phyloP scores from a whole-genome alignment of 208 protist species.

The Vickermania ingenoplastis region DNA sequence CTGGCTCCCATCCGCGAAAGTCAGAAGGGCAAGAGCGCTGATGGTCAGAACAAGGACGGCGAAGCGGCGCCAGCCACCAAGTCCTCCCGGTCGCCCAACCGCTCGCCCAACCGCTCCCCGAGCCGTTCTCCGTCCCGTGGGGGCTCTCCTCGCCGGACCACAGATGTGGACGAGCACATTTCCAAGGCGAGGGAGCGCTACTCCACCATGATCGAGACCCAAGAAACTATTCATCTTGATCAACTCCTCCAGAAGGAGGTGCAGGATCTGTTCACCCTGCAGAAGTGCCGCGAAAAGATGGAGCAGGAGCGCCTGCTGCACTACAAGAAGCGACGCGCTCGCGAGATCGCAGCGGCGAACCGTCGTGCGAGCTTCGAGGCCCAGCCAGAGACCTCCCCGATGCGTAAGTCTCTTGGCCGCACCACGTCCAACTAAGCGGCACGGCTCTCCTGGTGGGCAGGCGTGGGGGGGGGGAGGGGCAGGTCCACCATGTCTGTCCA shows the following conservation, averaged over 20 bases:
- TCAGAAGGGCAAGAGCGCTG: slow-evolving; percentile 1
- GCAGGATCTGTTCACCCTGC: background rate
- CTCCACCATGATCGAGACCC: background rate
- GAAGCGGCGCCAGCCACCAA: background rate
- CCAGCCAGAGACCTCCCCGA: background rate
- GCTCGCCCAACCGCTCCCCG: background rate
- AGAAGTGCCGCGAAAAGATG: background rate
- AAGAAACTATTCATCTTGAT: background rate
- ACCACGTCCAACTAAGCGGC: too few species aligned
- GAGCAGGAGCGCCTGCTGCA: background rate
- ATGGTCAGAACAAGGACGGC: background rate
- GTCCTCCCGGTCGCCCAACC: background rate
- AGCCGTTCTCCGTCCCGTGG: slow-evolving; percentile 1
- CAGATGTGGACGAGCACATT: background rate
- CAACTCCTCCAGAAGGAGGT: background rate
- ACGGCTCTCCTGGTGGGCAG: too few species aligned
- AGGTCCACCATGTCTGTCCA: too few species aligned
- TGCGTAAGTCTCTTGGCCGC: background rate
- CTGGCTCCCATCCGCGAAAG: slow-evolving; percentile 20
- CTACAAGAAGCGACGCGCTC: background rate
- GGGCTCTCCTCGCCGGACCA: background rate
- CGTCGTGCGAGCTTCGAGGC: background rate
- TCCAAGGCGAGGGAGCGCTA: background rate
- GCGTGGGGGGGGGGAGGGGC: too few species aligned
- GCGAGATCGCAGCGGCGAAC: background rate